phyloP scores from a whole-genome alignment of 768 basidiomycete genomes.

The Tulasnella sp. region DNA sequence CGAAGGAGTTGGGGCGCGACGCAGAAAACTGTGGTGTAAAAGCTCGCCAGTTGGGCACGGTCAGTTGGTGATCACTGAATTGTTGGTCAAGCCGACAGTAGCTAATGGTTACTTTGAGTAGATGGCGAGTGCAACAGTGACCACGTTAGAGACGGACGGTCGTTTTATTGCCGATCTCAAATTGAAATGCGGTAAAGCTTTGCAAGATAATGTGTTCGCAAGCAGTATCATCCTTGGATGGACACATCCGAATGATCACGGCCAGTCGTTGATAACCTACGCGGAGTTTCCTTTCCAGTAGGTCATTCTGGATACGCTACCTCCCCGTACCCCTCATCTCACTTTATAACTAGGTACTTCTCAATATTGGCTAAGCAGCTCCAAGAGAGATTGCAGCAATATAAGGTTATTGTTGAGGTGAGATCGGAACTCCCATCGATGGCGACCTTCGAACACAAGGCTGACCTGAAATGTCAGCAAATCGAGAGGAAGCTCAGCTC shows the following conservation, averaged over 20 bases:
- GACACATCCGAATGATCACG: slow-evolving; percentile 60
- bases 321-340: no score
- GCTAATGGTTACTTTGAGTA: neutral
- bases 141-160: slow-evolving; percentile 55
- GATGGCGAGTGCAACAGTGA: slow-evolving; percentile 19
- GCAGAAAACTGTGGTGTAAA: slow-evolving; percentile 61
- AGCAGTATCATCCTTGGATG: slow-evolving; percentile 72
- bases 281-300: slow-evolving; percentile 77
- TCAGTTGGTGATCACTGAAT: no score
- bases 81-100: neutral
- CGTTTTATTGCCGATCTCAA: slow-evolving; percentile 60
- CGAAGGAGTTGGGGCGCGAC: slow-evolving; percentile 65
- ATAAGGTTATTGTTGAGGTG: slow-evolving; percentile 72
- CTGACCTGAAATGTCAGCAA: slow-evolving; percentile 37
- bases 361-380: slow-evolving; percentile 55
- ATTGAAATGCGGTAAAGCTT: slow-evolving; percentile 62
- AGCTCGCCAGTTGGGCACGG: slow-evolving; percentile 58
- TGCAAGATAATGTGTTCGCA: slow-evolving; percentile 69
- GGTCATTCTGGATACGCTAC: slow-evolving; percentile 23
- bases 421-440: slow-evolving; percentile 10
- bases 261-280: slow-evolving; percentile 58
- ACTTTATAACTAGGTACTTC: neutral
- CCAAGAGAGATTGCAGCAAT: slow-evolving; percentile 62
- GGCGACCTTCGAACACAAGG: neutral
- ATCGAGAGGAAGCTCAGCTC: slow-evolving; percentile 75